Conservation (phyloP, 306 rosid genomes). For the Fagus sylvatica region DNA sequence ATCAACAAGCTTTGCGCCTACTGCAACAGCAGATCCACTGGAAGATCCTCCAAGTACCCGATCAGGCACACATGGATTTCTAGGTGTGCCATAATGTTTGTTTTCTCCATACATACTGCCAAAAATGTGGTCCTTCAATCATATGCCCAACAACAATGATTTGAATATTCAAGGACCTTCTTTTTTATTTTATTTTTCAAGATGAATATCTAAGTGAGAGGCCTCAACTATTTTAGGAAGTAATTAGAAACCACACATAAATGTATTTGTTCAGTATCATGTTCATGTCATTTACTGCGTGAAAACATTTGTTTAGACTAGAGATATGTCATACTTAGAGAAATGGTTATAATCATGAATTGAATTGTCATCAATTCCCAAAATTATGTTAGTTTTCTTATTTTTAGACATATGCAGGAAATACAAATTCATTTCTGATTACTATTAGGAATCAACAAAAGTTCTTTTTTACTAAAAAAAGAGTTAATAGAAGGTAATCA, state of each 20-base stretch:
- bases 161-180: slow-evolving; percentile 8
- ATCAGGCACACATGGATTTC: slow-evolving; percentile 45
- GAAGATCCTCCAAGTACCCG: slow-evolving; percentile 65
- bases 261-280: too few relatives aligned
- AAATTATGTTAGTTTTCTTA: neutral
- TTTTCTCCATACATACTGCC: slow-evolving; percentile 58
- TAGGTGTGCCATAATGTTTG: slow-evolving; percentile 55
- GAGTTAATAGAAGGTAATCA: neutral
- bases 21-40: slow-evolving; percentile 68
- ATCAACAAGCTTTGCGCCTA: slow-evolving; percentile 83
- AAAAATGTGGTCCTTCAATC: slow-evolving; percentile 1
- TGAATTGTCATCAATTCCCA: neutral
- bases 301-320: neutral
- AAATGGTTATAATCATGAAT: neutral
- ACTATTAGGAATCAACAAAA: neutral
- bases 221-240: neutral
- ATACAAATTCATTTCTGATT: neutral
- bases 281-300: too few relatives aligned
- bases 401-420: too few relatives aligned
- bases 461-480: neutral
- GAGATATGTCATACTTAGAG: neutral
- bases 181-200: neutral
- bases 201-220: neutral
- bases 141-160: slow-evolving; percentile 1
- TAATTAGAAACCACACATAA: neutral